These are phyloP conservation scores for Linnemannia zychae DNA, from an alignment of 192 early-diverging fungal species.

Conservation along the genomic window DNA sequence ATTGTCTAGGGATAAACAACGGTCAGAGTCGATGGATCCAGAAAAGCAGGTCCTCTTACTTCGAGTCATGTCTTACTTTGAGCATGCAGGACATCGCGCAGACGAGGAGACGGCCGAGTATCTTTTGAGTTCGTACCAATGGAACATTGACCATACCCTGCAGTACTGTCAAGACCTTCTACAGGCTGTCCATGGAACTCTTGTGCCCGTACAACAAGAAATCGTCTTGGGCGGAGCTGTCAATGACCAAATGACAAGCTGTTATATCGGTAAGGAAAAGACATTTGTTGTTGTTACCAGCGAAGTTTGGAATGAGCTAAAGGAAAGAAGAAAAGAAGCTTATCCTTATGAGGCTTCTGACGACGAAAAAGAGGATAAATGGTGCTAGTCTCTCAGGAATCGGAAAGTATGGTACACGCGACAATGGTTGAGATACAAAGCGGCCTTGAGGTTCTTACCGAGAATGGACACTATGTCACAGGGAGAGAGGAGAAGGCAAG, in stretches of 20 bases:
- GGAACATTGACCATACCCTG: constrained; percentile 51
- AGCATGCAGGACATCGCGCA: constrained; percentile 52
- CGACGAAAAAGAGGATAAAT: not conserved
- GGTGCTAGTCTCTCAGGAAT: too few relatives aligned
- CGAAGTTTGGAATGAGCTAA: not conserved
- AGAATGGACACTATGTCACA: too few relatives aligned
- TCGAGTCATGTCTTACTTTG: constrained; percentile 51
- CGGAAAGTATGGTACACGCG: too few relatives aligned
- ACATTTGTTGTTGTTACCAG: not conserved
- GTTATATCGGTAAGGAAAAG: constrained; percentile 70
- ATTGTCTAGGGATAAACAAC: constrained; percentile 12
- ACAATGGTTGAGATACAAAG: too few relatives aligned
- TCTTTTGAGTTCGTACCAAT: constrained; percentile 43
- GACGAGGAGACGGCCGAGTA: constrained; percentile 52
- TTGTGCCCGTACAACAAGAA: constrained; percentile 38
- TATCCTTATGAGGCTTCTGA: constrained; percentile 22
- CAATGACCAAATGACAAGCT: constrained; percentile 73
- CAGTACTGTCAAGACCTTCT: constrained; percentile 50
- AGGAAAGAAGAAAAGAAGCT: not conserved
- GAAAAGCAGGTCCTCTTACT: constrained; percentile 50
- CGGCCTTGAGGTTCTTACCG: too few relatives aligned
- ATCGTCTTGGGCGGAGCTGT: constrained; percentile 63
- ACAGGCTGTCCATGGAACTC: constrained; percentile 50
- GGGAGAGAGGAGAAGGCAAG: too few relatives aligned
- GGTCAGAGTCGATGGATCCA: constrained; percentile 22